Evolutionary conservation across 805 yeast genomes (phyloP), one percentile per base, ranked within the genome.

Genomic region (Candida xyloterini): DNA sequence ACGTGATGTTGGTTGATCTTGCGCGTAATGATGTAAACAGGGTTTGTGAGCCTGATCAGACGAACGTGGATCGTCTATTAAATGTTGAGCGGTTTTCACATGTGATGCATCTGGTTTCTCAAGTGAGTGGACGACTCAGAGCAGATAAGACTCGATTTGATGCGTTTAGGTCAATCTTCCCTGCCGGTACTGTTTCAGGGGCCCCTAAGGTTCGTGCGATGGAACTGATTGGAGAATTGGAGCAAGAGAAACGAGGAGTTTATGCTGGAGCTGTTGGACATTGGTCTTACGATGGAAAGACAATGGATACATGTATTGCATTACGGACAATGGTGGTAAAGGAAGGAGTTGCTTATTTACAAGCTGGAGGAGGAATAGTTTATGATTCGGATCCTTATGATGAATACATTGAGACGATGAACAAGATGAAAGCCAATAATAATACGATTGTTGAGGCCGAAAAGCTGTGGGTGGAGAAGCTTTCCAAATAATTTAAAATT

Each of bases 351-450:
- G 97, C 96, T 0, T 91, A 89, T 56, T 71, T 93, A 52, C 99
- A 93, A 70, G 98, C 99, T 2, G 99, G 99, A 49, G 99, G 99
- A 41, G 99, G 99, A 44, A 93, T 93, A 60, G 99, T 93, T 16
- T 82, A 71, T 60, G 99, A 93, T 61, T 84, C 95, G 48, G 97
- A 93, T 61, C 95, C 95, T 41, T 80, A 82, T 55, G 99, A 91
- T 47, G 99, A 93, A 68, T 93, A 89, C 62, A 70, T 89, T 33
- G 99, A 93, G 69, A 93, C 98, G 1, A 82, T 93, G 84, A 93
- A 93, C 72, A 93, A 93, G 70, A 89, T 93, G 95, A 79, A 74
- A 68, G 95, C 98, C 41, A 93, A 93, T 66, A 84, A 83, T 63
- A 78, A 78, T 49, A 88, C 97, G 10, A 82, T 93, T 59, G 81